Base-by-base conservation (phyloP, 441 rosid genomes). In the Aquilaria agallochum region DNA sequence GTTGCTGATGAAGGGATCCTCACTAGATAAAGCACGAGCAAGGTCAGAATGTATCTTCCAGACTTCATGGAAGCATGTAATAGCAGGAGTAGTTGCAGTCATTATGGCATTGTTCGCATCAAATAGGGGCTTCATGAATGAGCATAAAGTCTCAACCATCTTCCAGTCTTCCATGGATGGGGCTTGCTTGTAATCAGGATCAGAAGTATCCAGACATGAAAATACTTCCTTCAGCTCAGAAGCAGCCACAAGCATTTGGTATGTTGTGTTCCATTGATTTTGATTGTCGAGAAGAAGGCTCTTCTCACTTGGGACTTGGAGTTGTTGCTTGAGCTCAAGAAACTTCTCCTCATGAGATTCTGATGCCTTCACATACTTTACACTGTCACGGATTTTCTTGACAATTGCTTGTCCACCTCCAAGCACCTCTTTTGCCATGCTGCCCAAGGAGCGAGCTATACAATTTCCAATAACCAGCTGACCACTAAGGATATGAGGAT, bases 401-500 rank as follows among this genome's bases (percentile, higher is more conserved):
- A 90, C 62, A 12, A 80, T 61, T 14, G 60, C 85, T 55, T 32
- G 48, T 34, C 80, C 74, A 33, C 68, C 73, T 52, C 49, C 72
- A 2, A 90, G 62, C 49, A 73, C 76, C 44, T 74, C 85, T 66
- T 76, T 75, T 0, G 87, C 88, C 70, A 76, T 70, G 67, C 76
- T 72, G 66, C 83, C 78, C 14, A 85, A 51, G 46, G 82, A 48
- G 13, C 68, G 86, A 42, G 85, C 84, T 47, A 79, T 68, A 58
- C 97, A 87, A 66, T 72, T 75, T 50, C 90, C 83, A 58, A 85
- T 69, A 77, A 86, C 60, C n/a, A 90, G 65, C 67, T 90, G 92
- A 58, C 90, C 92, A 60, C 75, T 85, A 58, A 90, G 76, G 62
- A 84, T 71, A 56, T 72, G 80, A 5, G 84, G 82, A 68, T 88